These are phyloP conservation scores for Ophiostoma triangulosporum DNA, from an alignment of 2,329 filamentous ascomycete genomes.

Conservation along the genomic window DNA sequence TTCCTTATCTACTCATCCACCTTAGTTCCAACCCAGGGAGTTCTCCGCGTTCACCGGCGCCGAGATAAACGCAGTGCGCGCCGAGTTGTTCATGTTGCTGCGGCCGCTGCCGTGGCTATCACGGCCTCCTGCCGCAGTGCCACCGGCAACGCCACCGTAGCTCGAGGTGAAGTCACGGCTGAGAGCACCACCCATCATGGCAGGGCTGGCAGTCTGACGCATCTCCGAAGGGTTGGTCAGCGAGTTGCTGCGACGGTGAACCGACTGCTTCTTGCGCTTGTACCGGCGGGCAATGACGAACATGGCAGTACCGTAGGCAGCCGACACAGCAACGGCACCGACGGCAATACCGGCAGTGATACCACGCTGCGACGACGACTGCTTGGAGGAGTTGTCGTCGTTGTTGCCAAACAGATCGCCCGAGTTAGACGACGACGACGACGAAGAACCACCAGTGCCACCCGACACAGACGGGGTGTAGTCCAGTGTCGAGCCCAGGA, in stretches of 20 bases:
- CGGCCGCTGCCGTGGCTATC: constrained; percentile 45
- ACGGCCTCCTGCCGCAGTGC: constrained; percentile 30
- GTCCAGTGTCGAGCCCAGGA: constrained; percentile 29
- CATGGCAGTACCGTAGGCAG: constrained; percentile 88
- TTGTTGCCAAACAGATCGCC: constrained; percentile 24
- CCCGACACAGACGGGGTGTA: constrained; percentile 25
- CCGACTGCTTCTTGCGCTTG: constrained; percentile 68
- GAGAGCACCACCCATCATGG: constrained; percentile 58
- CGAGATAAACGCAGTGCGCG: constrained; percentile 57
- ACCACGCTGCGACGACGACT: constrained; percentile 45
- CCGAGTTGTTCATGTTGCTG: constrained; percentile 39
- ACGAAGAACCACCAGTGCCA: constrained; percentile 21
- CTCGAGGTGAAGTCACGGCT: constrained; percentile 40
- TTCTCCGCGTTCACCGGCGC: constrained; percentile 88
- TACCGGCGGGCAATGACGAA: constrained; percentile 84
- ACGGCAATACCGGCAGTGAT: constrained; percentile 59
- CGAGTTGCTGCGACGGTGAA: constrained; percentile 68
- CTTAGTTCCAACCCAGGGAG: constrained; percentile 85
- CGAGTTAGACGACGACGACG: constrained; percentile 19
- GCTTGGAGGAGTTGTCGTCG: constrained; percentile 23
- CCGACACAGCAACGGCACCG: constrained; percentile 64
- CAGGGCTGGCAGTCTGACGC: constrained; percentile 41
- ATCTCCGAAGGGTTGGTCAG: constrained; percentile 47
- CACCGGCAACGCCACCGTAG: constrained; percentile 34
- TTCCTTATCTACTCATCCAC: not conserved